Evolutionary conservation across 441 rosid genomes (phyloP), one percentile per base, ranked within the genome.

Genomic region (Populus hybrid): DNA sequence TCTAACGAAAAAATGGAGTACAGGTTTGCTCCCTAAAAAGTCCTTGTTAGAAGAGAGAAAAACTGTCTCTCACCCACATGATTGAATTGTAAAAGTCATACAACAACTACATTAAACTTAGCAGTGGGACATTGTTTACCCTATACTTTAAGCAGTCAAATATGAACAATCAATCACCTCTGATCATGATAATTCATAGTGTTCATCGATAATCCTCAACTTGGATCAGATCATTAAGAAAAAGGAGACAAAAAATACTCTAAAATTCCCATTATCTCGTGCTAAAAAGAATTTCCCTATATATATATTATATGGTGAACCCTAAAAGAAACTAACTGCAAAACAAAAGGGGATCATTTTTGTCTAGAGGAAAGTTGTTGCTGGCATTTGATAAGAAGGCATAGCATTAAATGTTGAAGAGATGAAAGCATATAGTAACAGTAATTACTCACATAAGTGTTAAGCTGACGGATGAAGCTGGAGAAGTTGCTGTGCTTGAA

Each of bases 401-500:
- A 24, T 24, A 1, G 24, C 24, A 24, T 24, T 24, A 24, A 24
- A 24, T 28, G 20, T 4, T 45, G 6, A 50, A 16, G 18, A 50
- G 56, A 50, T 50, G 56, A 50, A 50, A 50, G 20, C 2, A 50
- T 50, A 16, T 4, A 50, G 56, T 14, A 50, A 50, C 0, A 50
- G 56, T 50, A 50, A 38, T 6, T 9, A 63, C 93, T 87, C 74
- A 92, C 97, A 83, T 92, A 92, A 23, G 97, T 92, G 77, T 92
- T 92, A 74, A 92, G 97, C 83, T 92, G 97, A 74, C 97, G 90
- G 70, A 90, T 87, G 82, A 92, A 92, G 84, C 97, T 92, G 4
- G 31, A 29, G 31, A 29, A 29, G 31, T 29, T 29, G 31, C 31
- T 29, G 31, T 29, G 31, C 31, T 92, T 92, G 88, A 92, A 92